Base-by-base conservation (phyloP, 148 eudicot genomes). In the Euryodendron excelsum region DNA sequence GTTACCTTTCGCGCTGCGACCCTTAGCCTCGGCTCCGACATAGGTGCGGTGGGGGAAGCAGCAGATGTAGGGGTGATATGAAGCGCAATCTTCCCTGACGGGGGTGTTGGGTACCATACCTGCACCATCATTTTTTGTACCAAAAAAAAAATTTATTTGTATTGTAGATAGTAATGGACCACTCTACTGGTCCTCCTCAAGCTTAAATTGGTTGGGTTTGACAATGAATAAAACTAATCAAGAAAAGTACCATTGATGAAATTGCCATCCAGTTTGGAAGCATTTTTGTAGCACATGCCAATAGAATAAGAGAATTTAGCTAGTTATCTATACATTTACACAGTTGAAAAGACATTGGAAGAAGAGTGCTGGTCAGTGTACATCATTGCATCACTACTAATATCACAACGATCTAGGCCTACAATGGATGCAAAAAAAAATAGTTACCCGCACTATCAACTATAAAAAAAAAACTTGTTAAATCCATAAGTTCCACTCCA, bases 171-270 rank as follows among this genome's bases (percentile, higher is more conserved):
- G 89, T 59, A 90, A 81, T n/a, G 77, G 77, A 61, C 93, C 93
- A 50, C 63, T 86, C 48, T 88, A 78, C 58, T 77, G 80, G 81
- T 90, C 88, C 30, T 84, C 81, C 80, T 81, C 67, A 91, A 48
- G 71, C 90, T 88, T 33, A 91, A 76, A 70, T 77, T 70, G 20
- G 90, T 82, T 48, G 89, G 82, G 20, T 87, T 87, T 53, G 88
- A 72, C 31, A 89, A 55, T 25, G 87, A 87, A 41, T 69, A 80
- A 5, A 88, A 81, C 88, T 85, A 86, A 85, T 78, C 73, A 45
- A 92, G 92, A 33, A 92, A 47, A n/a, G 83, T 82, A 13, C 80
- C 85, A 80, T 88, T 90, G 77, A 92, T 80, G 83, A 86, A 87
- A 79, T 92, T 92, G 14, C 74, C 86, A 83, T 92, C 90, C 48